Conservation (phyloP, 805 yeast genomes). For the Lipomyces yamanashiensis region DNA sequence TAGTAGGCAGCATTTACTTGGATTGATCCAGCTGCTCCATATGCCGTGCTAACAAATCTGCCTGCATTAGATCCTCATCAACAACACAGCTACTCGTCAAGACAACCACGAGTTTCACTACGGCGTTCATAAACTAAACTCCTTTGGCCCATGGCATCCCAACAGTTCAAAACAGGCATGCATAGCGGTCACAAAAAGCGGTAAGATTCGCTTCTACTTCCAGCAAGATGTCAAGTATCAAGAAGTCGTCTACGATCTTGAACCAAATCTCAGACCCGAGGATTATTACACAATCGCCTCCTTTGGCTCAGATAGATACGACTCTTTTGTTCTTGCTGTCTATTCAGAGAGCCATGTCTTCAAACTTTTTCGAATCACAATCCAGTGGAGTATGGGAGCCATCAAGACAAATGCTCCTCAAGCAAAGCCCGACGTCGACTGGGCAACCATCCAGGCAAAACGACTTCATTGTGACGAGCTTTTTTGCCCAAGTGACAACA, state of each 20-base stretch:
- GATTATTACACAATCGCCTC: constrained; percentile 35
- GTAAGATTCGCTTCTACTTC: constrained; percentile 59
- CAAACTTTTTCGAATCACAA: constrained; percentile 40
- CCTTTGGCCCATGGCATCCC: constrained; percentile 72
- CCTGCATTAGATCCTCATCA: constrained; percentile 18
- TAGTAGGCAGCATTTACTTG: constrained; percentile 49
- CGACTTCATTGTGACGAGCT: constrained; percentile 23
- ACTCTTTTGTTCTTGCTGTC: constrained; percentile 41
- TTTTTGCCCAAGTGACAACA: constrained; percentile 18
- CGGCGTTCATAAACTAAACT: constrained; percentile 61
- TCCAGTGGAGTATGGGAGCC: constrained; percentile 40
- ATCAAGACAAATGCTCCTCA: constrained; percentile 9
- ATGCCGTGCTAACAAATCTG: not conserved
- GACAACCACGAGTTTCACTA: constrained; percentile 52
- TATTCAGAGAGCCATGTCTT: constrained; percentile 38
- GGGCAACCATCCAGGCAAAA: constrained; percentile 17
- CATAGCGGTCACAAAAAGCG: constrained; percentile 65
- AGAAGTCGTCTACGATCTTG: constrained; percentile 37
- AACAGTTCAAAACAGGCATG: constrained; percentile 70
- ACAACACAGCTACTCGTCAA: constrained; percentile 29
- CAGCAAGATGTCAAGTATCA: constrained; percentile 33
- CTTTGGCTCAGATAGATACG: constrained; percentile 38
- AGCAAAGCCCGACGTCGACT: constrained; percentile 13
- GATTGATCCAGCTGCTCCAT: not conserved
- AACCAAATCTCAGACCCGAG: constrained; percentile 30